Evolutionary conservation across 129 eudicot genomes (phyloP).

Genomic region (Arctium lappa): DNA sequence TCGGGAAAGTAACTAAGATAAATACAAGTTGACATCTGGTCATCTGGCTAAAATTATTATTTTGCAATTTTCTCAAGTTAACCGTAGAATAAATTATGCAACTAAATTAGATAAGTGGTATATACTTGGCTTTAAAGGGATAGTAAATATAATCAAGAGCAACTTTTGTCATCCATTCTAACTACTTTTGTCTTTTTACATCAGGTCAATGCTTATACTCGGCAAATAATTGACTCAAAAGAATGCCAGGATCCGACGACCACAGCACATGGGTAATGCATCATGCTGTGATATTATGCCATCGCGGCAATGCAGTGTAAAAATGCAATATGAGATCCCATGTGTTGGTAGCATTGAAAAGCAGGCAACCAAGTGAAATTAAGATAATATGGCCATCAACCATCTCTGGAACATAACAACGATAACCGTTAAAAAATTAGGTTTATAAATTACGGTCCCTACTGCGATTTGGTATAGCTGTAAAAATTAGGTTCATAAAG

Average conservation of each 20-base stretch:
- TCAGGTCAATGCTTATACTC: neutral
- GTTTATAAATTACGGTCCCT: too few species aligned
- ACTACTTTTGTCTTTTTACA: neutral
- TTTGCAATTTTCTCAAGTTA: neutral
- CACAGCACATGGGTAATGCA: neutral
- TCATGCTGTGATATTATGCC: neutral
- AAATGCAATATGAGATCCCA: neutral
- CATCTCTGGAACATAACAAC: neutral
- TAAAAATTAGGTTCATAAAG: too few species aligned
- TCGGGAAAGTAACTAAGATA: neutral
- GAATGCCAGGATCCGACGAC: neutral
- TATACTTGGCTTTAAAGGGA: neutral
- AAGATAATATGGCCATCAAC: neutral
- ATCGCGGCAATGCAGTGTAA: neutral
- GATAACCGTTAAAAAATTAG: too few species aligned
- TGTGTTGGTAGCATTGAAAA: neutral
- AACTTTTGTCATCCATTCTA: neutral
- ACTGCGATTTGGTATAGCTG: too few species aligned
- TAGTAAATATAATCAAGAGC: neutral
- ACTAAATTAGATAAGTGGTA: neutral
- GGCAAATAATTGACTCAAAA: neutral
- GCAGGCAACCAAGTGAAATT: slow-evolving; percentile 1
- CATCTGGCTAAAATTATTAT: neutral
- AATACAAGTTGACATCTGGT: neutral
- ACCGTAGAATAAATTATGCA: neutral